These are phyloP conservation scores for Somion occarium DNA, from an alignment of 1,284 basidiomycete species.

Conservation along the genomic window DNA sequence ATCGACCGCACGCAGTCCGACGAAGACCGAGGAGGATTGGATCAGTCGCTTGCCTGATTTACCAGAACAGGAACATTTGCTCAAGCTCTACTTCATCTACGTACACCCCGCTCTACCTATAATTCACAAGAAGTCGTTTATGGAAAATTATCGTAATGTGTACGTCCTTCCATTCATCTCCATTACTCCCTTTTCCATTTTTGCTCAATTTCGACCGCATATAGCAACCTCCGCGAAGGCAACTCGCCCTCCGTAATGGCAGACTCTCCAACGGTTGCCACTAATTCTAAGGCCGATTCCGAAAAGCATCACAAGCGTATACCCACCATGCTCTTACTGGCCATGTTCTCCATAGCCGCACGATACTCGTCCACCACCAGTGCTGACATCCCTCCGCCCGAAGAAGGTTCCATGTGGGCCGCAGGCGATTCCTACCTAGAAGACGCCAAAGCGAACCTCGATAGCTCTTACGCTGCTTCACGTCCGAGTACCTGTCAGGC, in stretches of 20 bases:
- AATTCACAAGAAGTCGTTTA: conserved; percentile 66
- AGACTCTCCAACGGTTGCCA: neutral
- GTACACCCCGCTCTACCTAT: conserved; percentile 75
- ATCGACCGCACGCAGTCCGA: conserved; percentile 27
- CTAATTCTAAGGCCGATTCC: conserved; percentile 15
- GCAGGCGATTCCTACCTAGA: conserved; percentile 75
- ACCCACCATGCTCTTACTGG: conserved; percentile 64
- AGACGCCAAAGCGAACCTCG: conserved; percentile 65
- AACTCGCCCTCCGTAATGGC: neutral
- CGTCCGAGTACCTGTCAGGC: conserved; percentile 72
- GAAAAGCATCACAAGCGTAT: conserved; percentile 41
- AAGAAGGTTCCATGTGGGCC: conserved; percentile 70
- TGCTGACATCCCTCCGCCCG: conserved; percentile 34
- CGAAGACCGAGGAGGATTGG: conserved; percentile 34
- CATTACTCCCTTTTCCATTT: neutral
- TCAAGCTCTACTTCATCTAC: conserved; percentile 74
- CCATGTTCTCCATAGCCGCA: conserved; percentile 75
- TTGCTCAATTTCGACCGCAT: neutral
- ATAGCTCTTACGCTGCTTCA: conserved; percentile 59
- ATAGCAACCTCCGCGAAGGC: conserved; percentile 1
- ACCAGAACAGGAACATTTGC: conserved; percentile 58
- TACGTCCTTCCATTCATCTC: conserved; percentile 15
- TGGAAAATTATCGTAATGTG: conserved; percentile 49
- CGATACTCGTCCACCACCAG: conserved; percentile 45
- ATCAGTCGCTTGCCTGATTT: conserved; percentile 45